These are phyloP conservation scores for Lasiodiplodia hormozganensis DNA, from an alignment of 2,329 filamentous ascomycete species.

Conservation along the genomic window DNA sequence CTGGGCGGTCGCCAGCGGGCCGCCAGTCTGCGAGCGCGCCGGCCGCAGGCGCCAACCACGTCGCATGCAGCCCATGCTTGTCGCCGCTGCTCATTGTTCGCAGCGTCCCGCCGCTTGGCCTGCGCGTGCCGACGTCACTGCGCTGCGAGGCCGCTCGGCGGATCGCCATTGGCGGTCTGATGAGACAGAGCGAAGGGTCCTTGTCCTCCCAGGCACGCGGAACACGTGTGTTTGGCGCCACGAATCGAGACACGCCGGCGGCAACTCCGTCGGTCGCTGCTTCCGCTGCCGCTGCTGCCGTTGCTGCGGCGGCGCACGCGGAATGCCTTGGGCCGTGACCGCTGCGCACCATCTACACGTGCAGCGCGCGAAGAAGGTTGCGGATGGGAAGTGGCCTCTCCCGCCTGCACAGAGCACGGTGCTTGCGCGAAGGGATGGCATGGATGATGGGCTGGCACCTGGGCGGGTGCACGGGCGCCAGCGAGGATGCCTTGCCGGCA, in stretches of 20 bases:
- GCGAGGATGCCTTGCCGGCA: slow-evolving; percentile 26
- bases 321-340: background rate
- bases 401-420: slow-evolving; percentile 19
- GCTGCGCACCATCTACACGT: slow-evolving; percentile 6
- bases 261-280: background rate
- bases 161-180: slow-evolving; percentile 28
- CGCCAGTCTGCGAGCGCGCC: background rate
- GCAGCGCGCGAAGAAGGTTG: slow-evolving; percentile 21
- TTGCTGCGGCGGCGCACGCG: background rate
- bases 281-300: background rate
- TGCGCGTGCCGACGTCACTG: slow-evolving; percentile 18
- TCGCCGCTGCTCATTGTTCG: slow-evolving; percentile 21
- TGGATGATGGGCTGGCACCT: background rate
- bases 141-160: slow-evolving; percentile 9
- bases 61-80: slow-evolving; percentile 18
- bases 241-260: background rate
- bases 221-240: slow-evolving; percentile 20
- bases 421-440: slow-evolving; percentile 13
- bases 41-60: slow-evolving; percentile 8
- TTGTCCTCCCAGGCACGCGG: slow-evolving; percentile 14
- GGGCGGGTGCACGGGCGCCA: slow-evolving; percentile 5
- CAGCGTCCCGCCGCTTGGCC: slow-evolving; percentile 22
- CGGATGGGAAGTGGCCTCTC: slow-evolving; percentile 26
- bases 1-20: background rate
- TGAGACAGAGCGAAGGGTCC: slow-evolving; percentile 22